Conservation (phyloP, 495 filamentous ascomycete species). For the Annulohypoxylon nitens region DNA sequence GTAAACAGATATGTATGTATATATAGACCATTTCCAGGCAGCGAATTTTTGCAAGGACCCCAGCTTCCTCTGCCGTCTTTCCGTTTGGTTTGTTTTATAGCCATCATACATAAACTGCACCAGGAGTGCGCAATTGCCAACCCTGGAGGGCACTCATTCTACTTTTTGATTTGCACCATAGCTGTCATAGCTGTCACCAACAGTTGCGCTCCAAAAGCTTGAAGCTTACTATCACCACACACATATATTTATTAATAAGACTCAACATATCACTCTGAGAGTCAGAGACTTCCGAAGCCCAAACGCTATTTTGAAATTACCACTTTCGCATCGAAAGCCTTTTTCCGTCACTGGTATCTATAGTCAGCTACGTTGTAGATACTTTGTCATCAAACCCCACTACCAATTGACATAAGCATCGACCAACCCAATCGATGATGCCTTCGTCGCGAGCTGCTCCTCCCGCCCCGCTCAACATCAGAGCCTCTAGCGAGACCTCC, state of each 20-base stretch:
- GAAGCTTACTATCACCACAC: conserved; percentile 24
- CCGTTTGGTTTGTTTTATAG: conserved; percentile 8
- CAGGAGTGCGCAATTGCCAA: conserved; percentile 40
- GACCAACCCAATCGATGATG: conserved; percentile 32
- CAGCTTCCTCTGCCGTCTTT: conserved; percentile 5
- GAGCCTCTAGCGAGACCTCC: conserved; percentile 27
- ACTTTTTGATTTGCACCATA: conserved; percentile 11
- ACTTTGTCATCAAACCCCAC: conserved; percentile 1
- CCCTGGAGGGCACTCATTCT: conserved; percentile 46
- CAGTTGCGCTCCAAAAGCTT: conserved; percentile 34
- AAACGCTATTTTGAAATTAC: background rate
- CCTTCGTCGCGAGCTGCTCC: conserved; percentile 28
- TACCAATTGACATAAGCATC: conserved; percentile 4
- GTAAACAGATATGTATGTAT: conserved; percentile 13
- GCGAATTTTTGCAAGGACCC: conserved; percentile 9
- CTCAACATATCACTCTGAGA: conserved; percentile 4
- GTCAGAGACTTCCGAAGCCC: conserved; percentile 2
- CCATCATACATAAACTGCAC: conserved; percentile 38
- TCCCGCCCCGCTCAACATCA: conserved; percentile 23
- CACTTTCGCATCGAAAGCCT: background rate
- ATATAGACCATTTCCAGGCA: conserved; percentile 36
- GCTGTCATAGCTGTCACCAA: conserved; percentile 8
- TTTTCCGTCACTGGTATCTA: background rate
- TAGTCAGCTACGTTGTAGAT: background rate
- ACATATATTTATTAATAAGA: conserved; percentile 16